Conservation (phyloP, 257 asterid genomes). For the Asclepias syriaca region DNA sequence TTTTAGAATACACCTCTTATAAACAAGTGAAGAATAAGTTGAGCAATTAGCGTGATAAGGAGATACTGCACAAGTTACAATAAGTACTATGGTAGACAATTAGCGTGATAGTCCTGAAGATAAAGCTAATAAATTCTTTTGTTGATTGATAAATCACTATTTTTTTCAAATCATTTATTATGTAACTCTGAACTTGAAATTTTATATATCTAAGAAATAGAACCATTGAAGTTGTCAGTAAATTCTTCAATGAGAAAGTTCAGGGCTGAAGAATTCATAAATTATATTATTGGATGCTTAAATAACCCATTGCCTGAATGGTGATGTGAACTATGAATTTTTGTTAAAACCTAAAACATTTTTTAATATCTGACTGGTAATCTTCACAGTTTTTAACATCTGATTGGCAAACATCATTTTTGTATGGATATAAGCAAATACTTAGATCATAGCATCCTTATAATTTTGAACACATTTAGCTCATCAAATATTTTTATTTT, state of each 20-base stretch:
- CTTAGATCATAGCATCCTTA: neutral
- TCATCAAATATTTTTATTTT: too few relatives aligned
- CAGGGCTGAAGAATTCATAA: too few relatives aligned
- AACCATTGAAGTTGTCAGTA: neutral
- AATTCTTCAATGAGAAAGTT: neutral
- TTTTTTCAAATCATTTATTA: neutral
- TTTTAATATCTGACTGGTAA: neutral
- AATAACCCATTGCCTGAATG: neutral
- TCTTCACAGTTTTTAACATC: neutral
- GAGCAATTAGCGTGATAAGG: too few relatives aligned
- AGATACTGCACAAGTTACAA: neutral
- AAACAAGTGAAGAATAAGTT: neutral
- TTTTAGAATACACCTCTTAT: neutral
- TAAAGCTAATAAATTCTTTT: neutral
- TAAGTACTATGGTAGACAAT: neutral
- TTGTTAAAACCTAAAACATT: neutral
- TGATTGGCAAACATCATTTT: neutral
- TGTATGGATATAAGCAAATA: neutral
- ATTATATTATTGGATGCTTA: neutral
- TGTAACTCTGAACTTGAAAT: neutral
- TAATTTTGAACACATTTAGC: too few relatives aligned
- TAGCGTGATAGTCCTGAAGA: neutral
- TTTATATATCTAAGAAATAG: neutral
- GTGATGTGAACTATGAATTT: neutral
- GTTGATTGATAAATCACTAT: neutral